phyloP scores from a whole-genome alignment of 208 protist species.

The Acanthamoeba divionensis region DNA sequence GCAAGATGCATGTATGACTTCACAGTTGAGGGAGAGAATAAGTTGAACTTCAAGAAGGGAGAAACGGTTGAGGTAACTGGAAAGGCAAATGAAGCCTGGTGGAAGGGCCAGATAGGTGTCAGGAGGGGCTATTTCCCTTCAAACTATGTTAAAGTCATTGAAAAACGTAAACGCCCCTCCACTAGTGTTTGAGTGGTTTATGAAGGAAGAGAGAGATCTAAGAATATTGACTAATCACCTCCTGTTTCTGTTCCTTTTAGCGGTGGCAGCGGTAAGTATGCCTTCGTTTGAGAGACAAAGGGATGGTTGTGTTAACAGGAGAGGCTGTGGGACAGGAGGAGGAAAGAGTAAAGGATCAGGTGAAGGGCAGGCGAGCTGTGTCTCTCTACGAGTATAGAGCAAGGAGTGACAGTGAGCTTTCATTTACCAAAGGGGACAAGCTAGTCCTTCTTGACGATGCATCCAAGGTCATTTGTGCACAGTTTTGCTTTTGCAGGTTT shows the following conservation, averaged over 20 bases:
- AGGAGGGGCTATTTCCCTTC: neutral
- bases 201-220: neutral
- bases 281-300: neutral
- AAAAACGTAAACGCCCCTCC: neutral
- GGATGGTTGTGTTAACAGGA: neutral
- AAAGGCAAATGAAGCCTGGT: neutral
- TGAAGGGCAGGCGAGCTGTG: neutral
- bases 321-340: neutral
- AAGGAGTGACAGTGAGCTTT: neutral
- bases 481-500: neutral
- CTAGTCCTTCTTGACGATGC: neutral
- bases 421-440: neutral
- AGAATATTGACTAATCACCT: neutral
- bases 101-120: neutral
- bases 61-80: neutral
- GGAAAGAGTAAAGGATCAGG: neutral
- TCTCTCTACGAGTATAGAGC: neutral
- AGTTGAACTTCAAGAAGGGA: constrained; percentile 12
- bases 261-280: neutral
- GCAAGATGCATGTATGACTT: constrained; percentile 21
- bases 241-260: neutral
- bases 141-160: neutral
- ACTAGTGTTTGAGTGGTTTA: no score
- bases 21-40: neutral
- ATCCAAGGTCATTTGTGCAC: neutral